Conservation (phyloP, 345 rosid genomes). For the Eucalyptus brandiana region DNA sequence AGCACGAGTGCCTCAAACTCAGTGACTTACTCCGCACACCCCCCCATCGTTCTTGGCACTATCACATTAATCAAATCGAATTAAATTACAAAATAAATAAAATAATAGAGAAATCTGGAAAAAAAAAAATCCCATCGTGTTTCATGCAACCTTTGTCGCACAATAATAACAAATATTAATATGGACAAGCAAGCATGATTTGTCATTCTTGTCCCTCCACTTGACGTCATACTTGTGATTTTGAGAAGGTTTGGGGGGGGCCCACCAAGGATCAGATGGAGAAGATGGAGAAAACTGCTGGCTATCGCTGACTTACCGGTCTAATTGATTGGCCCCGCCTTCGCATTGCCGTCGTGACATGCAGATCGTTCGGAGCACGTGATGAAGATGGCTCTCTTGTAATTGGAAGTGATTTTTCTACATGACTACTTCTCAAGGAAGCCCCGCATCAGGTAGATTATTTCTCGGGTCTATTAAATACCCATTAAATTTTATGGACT, state of each 20-base stretch:
- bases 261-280: accelerated
- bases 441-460: too few species aligned
- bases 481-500: too few species aligned
- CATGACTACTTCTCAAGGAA: too few species aligned
- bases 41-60: not conserved
- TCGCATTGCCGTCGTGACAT: not conserved
- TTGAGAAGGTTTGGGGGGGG: not conserved
- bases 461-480: too few species aligned
- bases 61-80: not conserved
- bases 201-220: not conserved
- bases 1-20: not conserved
- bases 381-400: not conserved
- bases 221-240: not conserved
- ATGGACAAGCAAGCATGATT: not conserved
- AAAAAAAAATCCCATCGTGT: too few species aligned
- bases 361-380: not conserved
- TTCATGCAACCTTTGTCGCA: not conserved
- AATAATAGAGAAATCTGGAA: too few species aligned
- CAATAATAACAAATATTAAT: too few species aligned
- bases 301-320: not conserved
- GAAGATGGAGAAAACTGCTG: not conserved
- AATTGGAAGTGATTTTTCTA: not conserved
- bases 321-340: not conserved
- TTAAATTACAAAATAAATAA: too few species aligned
- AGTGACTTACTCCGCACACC: not conserved